A percentile compares a stretch with the other conserved stretches of the same genome.
These are phyloP conservation scores for Pythium rishiriense DNA, from an alignment of 352 stramenopile species.

Conservation along the genomic window DNA sequence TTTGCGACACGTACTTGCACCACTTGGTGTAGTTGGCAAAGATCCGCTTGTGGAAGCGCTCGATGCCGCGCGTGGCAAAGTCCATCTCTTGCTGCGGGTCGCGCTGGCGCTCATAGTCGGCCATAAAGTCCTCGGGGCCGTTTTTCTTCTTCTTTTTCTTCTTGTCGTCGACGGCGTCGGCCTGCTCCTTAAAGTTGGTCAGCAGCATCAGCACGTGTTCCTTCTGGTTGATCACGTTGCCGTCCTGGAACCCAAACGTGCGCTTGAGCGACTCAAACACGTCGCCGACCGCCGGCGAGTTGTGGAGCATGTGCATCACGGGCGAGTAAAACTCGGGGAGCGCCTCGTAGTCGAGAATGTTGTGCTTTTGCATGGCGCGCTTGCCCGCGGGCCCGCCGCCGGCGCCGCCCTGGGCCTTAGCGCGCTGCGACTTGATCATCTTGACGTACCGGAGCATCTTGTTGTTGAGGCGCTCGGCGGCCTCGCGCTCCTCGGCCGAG, in stretches of 20 bases:
- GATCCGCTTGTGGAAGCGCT: conserved; percentile 71
- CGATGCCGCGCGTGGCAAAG: conserved; percentile 72
- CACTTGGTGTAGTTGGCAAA: conserved; percentile 89
- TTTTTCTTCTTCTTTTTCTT: conserved; percentile 38
- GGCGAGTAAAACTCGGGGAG: conserved; percentile 38
- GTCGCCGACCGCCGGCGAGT: conserved; percentile 33
- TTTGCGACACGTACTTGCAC: conserved; percentile 86
- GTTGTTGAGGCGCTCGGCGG: conserved; percentile 35
- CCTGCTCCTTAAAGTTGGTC: conserved; percentile 49
- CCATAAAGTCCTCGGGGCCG: conserved; percentile 25
- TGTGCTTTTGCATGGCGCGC: conserved; percentile 34
- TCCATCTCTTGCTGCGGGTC: conserved; percentile 73
- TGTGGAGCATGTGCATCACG: conserved; percentile 35
- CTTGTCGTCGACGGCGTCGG: conserved; percentile 21
- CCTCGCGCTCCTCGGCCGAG: conserved; percentile 35
- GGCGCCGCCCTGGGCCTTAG: conserved; percentile 25
- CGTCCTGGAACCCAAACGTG: conserved; percentile 92
- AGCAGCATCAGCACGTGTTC: conserved; percentile 47
- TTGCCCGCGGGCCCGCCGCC: neutral
- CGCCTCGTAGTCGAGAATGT: conserved; percentile 45
- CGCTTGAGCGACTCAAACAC: conserved; percentile 85
- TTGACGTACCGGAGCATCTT: conserved; percentile 53
- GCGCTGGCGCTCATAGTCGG: conserved; percentile 32
- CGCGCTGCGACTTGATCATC: conserved; percentile 46
- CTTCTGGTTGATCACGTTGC: conserved; percentile 46